Evolutionary conservation across 2,329 filamentous ascomycete genomes (phyloP), one percentile per base, ranked within the genome.

Genomic region (Alternaria consortialis): DNA sequence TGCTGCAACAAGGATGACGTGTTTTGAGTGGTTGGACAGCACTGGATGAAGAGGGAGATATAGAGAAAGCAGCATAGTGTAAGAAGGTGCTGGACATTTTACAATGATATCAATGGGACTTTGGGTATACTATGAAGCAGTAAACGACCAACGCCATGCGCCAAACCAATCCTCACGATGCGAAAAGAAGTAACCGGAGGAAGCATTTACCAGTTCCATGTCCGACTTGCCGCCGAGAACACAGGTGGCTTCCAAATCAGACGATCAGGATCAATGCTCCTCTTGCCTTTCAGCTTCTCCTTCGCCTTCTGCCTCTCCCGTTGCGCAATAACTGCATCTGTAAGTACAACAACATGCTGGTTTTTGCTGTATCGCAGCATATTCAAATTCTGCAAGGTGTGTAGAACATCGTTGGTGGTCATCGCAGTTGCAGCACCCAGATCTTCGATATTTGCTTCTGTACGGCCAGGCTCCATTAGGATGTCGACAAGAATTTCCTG

Each of bases 321-420:
- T 71, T 88, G 85, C 66, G 87, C 84, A 44, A 97, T 84, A 53
- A 97, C 86, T 61, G 92, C 89, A 65, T 95, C 91, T 0, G 94
- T 94, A 32, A 99, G 85, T 25, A 98, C 93, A 69, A 99, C 92
- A 77, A 98, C 94, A 84, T 98, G 95, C 75, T 97, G 94, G 67
- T 94, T 94, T 84, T 97, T 97, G 72, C 94, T 93, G 76, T 98
- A 98, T 46, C 95, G 87, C 75, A 98, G 87, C 92, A 99, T 97
- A 77, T 94, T 95, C 62, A 97, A 84, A 58, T 94, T 94, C 76
- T 97, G 93, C 53, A 99, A 81, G 0, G 95, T 98, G 77, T 97
- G 93, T 78, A 98, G 89, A 13, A 99, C 94, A 77, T 99, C 95
- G 72, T 93, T 93, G 6, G 93, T 94, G n/a, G 94, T 98, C 94